Evolutionary conservation across 2,329 filamentous ascomycete species (phyloP).

Genomic region (Aspergillus uvarum): DNA sequence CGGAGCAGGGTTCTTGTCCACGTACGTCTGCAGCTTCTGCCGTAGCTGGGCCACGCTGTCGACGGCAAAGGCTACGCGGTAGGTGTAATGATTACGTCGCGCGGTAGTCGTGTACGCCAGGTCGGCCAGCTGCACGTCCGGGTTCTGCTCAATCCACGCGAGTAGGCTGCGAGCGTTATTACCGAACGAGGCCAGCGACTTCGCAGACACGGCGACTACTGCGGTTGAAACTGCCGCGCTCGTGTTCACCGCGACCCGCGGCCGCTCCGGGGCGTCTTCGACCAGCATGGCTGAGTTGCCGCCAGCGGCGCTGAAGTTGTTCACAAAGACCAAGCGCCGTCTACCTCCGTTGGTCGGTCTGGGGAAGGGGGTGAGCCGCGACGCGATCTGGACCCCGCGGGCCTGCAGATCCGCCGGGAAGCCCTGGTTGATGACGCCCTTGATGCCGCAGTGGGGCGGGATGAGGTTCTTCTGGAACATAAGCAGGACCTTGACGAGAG

Average conservation of each 20-base stretch:
- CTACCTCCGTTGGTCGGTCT: constrained; percentile 31
- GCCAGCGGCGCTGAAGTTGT: constrained; percentile 70
- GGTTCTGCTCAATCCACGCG: constrained; percentile 34
- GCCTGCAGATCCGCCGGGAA: neutral
- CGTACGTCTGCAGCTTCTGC: too few species aligned
- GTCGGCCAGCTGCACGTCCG: constrained; percentile 49
- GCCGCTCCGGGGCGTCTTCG: constrained; percentile 58
- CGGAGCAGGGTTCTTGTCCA: too few species aligned
- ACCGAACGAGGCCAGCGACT: constrained; percentile 45
- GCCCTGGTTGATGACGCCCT: neutral
- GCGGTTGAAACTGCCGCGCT: constrained; percentile 48
- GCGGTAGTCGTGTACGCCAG: constrained; percentile 67
- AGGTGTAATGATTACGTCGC: constrained; percentile 37
- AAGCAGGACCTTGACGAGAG: constrained; percentile 62
- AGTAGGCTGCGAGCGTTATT: constrained; percentile 55
- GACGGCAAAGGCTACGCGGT: constrained; percentile 1
- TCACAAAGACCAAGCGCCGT: constrained; percentile 47
- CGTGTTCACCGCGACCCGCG: too few species aligned
- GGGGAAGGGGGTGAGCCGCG: neutral
- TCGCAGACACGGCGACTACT: constrained; percentile 62
- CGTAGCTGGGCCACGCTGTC: too few species aligned
- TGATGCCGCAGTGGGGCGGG: neutral
- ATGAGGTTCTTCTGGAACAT: constrained; percentile 60
- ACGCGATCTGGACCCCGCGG: too few species aligned
- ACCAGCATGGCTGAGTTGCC: constrained; percentile 69